These are phyloP conservation scores for Daldinia grandis DNA, from an alignment of 495 filamentous ascomycete genomes.

Conservation along the genomic window DNA sequence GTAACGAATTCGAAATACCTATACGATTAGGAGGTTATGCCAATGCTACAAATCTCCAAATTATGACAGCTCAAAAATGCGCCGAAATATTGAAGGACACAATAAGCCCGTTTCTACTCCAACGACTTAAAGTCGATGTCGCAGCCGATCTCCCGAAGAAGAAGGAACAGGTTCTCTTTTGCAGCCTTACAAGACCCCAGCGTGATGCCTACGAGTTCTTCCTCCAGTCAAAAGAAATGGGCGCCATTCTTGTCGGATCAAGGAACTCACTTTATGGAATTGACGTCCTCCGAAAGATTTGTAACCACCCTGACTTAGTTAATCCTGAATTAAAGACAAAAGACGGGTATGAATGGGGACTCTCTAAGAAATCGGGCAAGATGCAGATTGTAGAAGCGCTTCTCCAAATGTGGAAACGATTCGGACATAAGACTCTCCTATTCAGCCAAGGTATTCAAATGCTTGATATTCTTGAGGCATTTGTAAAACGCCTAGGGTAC, in stretches of 20 bases:
- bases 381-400: slow-evolving; percentile 91
- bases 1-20: slow-evolving; percentile 88
- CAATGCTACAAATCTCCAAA: slow-evolving; percentile 89
- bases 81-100: slow-evolving; percentile 90
- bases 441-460: slow-evolving; percentile 93
- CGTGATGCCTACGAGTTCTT: slow-evolving; percentile 79
- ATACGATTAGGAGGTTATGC: slow-evolving; percentile 92
- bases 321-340: slow-evolving; percentile 69
- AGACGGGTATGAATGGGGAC: slow-evolving; percentile 75
- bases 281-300: slow-evolving; percentile 92
- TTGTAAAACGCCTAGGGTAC: slow-evolving; percentile 68
- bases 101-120: slow-evolving; percentile 91
- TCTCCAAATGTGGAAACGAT: slow-evolving; percentile 82
- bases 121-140: slow-evolving; percentile 92
- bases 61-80: slow-evolving; percentile 89
- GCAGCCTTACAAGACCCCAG: slow-evolving; percentile 83
- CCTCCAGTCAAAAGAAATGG: slow-evolving; percentile 83
- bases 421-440: slow-evolving; percentile 88
- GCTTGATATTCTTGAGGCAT: slow-evolving; percentile 89
- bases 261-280: slow-evolving; percentile 87
- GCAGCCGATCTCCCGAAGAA: slow-evolving; percentile 93
- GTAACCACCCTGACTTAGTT: slow-evolving; percentile 92
- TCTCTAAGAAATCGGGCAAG: slow-evolving; percentile 80
- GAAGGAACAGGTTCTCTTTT: slow-evolving; percentile 93
- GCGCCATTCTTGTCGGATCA: slow-evolving; percentile 73